These are phyloP conservation scores for Trichophyton verrucosum DNA, from an alignment of 2,329 filamentous ascomycete species.

Conservation along the genomic window DNA sequence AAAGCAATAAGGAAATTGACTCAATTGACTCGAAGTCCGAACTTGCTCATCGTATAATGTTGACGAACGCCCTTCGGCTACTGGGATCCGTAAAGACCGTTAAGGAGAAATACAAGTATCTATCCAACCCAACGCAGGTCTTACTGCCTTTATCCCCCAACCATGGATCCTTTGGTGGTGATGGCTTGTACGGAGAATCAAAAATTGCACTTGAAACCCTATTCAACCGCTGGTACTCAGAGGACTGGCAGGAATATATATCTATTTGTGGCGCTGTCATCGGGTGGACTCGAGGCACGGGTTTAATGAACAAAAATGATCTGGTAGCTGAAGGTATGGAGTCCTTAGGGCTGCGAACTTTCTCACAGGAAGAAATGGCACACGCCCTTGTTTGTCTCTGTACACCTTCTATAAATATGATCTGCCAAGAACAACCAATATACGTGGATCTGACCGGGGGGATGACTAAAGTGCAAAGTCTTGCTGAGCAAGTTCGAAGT, in stretches of 20 bases:
- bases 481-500: not conserved
- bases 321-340: constrained; percentile 29
- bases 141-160: constrained; percentile 36
- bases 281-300: constrained; percentile 36
- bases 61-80: constrained; percentile 30
- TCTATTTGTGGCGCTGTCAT: constrained; percentile 33
- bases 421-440: constrained; percentile 23
- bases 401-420: constrained; percentile 23
- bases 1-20: constrained; percentile 24
- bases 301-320: constrained; percentile 34
- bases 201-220: constrained; percentile 31
- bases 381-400: constrained; percentile 5
- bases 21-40: constrained; percentile 25
- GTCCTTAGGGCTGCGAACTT: constrained; percentile 28
- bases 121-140: constrained; percentile 28
- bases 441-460: not conserved
- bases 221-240: constrained; percentile 25
- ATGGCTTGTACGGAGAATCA: constrained; percentile 36
- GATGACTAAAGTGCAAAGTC: not conserved
- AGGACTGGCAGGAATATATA: constrained; percentile 29
- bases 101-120: constrained; percentile 20
- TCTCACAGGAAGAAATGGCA: constrained; percentile 33
- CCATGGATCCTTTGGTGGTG: constrained; percentile 32
- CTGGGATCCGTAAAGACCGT: constrained; percentile 25
- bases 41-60: constrained; percentile 30